These are phyloP conservation scores for Carex arenaria DNA, from an alignment of 202 grass and related monocot genomes.

Conservation along the genomic window DNA sequence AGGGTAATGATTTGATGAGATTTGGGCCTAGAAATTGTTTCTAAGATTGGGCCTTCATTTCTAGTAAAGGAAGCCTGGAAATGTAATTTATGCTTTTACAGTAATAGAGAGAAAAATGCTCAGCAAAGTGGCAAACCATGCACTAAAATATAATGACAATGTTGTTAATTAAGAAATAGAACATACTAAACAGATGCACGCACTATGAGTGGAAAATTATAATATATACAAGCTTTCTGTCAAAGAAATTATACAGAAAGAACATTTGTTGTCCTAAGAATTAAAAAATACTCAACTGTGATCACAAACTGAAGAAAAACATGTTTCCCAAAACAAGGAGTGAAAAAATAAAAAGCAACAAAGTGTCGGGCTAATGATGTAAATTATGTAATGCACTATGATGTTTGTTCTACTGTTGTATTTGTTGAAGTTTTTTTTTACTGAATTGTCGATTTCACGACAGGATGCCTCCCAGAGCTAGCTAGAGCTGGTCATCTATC, in stretches of 20 bases:
- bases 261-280: neutral
- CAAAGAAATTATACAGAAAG: neutral
- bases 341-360: neutral
- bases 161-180: neutral
- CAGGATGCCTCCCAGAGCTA: constrained; percentile 86
- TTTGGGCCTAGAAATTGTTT: neutral
- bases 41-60: neutral
- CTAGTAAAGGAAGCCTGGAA: neutral
- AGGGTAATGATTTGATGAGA: neutral
- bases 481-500: constrained; percentile 70
- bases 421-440: neutral
- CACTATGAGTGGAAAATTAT: neutral
- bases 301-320: neutral
- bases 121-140: neutral
- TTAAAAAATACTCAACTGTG: neutral
- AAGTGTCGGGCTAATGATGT: neutral
- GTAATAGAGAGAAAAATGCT: neutral
- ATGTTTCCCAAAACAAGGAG: neutral
- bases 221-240: constrained; percentile 9
- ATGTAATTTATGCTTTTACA: neutral
- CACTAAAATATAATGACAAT: no score
- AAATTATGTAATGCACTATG: neutral
- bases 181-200: no score
- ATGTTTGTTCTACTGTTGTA: neutral
- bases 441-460: constrained; percentile 35